These are phyloP conservation scores for Pecoramyces ruminantium DNA, from an alignment of 192 early-diverging fungal genomes.

Conservation along the genomic window DNA sequence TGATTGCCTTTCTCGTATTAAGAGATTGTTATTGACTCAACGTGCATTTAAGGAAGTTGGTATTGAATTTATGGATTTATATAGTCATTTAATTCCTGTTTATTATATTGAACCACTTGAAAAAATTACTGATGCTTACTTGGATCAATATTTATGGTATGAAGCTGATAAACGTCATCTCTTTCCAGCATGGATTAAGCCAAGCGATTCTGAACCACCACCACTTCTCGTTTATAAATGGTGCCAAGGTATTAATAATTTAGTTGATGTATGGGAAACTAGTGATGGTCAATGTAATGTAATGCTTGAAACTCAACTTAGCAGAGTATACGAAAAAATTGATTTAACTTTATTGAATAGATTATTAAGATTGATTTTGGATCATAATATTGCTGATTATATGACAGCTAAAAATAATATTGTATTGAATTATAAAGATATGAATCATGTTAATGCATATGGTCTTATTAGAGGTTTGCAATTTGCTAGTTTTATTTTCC, in stretches of 20 bases:
- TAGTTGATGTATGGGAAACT: conserved; percentile 89
- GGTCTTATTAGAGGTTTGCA: conserved; percentile 95
- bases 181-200: conserved; percentile 99
- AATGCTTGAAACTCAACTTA: conserved; percentile 86
- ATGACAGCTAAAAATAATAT: conserved; percentile 99
- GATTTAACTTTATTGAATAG: conserved; percentile 91
- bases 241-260: conserved; percentile 96
- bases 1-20: conserved; percentile 63
- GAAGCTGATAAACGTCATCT: conserved; percentile 93
- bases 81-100: conserved; percentile 90
- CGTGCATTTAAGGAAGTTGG: conserved; percentile 98
- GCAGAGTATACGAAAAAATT: conserved; percentile 89
- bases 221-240: conserved; percentile 95
- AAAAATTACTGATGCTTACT: conserved; percentile 96
- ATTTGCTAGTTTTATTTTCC: conserved; percentile 94
- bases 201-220: conserved; percentile 87
- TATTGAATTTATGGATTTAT: conserved; percentile 99
- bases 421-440: conserved; percentile 93
- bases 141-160: conserved; percentile 99
- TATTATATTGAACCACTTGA: conserved; percentile 98
- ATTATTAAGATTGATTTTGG: conserved; percentile 82
- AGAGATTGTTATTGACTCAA: conserved; percentile 87
- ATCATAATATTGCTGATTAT: conserved; percentile 99
- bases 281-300: conserved; percentile 81
- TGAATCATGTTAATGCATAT: conserved; percentile 96